Base-by-base conservation (phyloP, 164 flowering plant genomes). In the Piper longum region DNA sequence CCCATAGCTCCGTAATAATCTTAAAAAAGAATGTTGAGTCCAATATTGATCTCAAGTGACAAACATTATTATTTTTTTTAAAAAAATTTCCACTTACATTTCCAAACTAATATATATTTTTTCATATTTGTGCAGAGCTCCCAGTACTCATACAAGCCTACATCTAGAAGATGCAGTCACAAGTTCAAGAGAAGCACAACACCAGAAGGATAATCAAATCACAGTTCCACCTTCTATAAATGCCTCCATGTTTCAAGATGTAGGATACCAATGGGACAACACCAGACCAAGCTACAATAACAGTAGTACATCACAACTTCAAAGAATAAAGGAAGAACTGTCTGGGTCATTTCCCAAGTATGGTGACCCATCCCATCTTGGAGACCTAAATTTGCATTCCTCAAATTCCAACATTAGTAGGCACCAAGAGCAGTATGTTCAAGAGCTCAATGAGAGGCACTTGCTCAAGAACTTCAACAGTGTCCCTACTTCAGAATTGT, bases 211-310 rank as follows among this genome's bases (percentile, higher is more conserved):
- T 26, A 26, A 26, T 26, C 36, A 26, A 19, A 18, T 44, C 55
- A 56, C 64, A 40, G 64, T 52, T 39, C 68, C 73, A 60, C 74
- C 80, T 60, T 51, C 64, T 39, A 43, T 72, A 56, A 72, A 56
- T 67, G 70, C 68, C 52, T 71, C 78, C 67, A 78, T 78, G 79
- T 40, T 78, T 63, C 85, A 75, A 69, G 80, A 77, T 59, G 62
- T 71, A 63, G 77, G 83, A 26, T 71, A 67, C 61, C 70, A 79
- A 43, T 83, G 84, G 79, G 67, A 43, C 42, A 66, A 39, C 65
- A 65, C 60, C 64, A 67, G 58, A 40, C 71, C 69, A 13, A 73
- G 39, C 69, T 71, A 60, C 61, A 67, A 66, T 62, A 70, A 62
- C 43, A 69, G 68, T 14, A 62, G 78, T 41, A 26, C 72, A 13